Conservation (phyloP, 768 basidiomycete species). For the Asterophora parasitica region DNA sequence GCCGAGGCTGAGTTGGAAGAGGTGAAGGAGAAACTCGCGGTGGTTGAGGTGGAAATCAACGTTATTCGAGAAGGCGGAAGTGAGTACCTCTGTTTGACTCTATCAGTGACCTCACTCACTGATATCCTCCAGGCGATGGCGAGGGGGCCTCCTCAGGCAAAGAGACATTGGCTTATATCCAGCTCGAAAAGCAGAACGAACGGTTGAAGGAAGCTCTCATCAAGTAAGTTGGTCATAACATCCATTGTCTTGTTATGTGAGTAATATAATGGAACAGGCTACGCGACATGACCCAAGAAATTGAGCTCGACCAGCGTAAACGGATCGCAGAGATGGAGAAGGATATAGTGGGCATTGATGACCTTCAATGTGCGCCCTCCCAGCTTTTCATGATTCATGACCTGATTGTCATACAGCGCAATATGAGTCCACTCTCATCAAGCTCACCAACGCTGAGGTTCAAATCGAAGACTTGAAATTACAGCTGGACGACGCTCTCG, state of each 20-base stretch:
- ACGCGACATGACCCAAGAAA: conserved; percentile 84
- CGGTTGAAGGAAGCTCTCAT: conserved; percentile 92
- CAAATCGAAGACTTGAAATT: conserved; percentile 92
- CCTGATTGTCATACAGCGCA: conserved; percentile 44
- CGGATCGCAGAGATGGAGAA: conserved; percentile 88
- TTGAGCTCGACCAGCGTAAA: conserved; percentile 76
- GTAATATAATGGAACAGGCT: conserved; percentile 42
- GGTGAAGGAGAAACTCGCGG: conserved; percentile 70
- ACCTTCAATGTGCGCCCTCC: conserved; percentile 61
- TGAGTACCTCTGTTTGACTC: conserved; percentile 8
- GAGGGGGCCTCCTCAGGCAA: conserved; percentile 36
- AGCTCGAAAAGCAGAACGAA: conserved; percentile 96
- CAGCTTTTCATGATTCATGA: background rate
- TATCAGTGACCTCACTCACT: background rate
- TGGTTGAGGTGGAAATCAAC: conserved; percentile 78
- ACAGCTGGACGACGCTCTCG: conserved; percentile 92
- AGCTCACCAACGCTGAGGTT: conserved; percentile 81
- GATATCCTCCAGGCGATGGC: conserved; percentile 11
- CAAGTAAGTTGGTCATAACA: conserved; percentile 37
- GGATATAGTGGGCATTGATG: conserved; percentile 72
- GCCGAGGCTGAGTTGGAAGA: conserved; percentile 77
- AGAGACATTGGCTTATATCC: conserved; percentile 65
- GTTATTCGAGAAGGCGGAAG: conserved; percentile 62
- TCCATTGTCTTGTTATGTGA: background rate
- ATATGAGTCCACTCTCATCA: conserved; percentile 75